These are phyloP conservation scores for Aureobasidium pullulans DNA, from an alignment of 2,329 filamentous ascomycete species.

Conservation along the genomic window DNA sequence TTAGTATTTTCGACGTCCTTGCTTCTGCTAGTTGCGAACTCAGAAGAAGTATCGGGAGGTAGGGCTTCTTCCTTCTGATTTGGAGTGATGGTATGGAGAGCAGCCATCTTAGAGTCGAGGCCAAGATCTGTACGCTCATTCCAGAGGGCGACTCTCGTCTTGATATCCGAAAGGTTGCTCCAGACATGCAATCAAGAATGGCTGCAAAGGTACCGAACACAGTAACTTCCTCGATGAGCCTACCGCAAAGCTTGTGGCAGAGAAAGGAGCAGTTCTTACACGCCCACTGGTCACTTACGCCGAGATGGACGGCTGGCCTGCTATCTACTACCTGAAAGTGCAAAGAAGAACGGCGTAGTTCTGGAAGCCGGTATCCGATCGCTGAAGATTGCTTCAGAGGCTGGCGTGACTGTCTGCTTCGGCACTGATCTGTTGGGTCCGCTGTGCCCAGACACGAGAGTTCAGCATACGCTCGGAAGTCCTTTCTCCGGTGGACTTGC, in stretches of 20 bases:
- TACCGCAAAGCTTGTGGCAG: constrained; percentile 43
- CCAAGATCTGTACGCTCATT: too few species aligned
- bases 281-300: constrained; percentile 49
- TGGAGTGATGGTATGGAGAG: too few species aligned
- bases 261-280: constrained; percentile 43
- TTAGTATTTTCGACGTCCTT: too few species aligned
- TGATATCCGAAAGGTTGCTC: too few species aligned
- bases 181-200: constrained; percentile 50
- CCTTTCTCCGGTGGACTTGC: constrained; percentile 36
- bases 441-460: constrained; percentile 42
- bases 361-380: constrained; percentile 40
- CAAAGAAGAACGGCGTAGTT: constrained; percentile 46
- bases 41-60: too few species aligned
- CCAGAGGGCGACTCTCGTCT: too few species aligned
- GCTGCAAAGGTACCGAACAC: constrained; percentile 51
- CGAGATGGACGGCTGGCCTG: constrained; percentile 39
- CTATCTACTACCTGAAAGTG: constrained; percentile 39
- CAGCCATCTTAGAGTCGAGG: too few species aligned
- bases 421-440: constrained; percentile 50
- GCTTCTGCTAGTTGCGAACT: too few species aligned
- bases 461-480: constrained; percentile 41
- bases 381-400: constrained; percentile 43
- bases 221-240: constrained; percentile 56
- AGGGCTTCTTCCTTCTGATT: too few species aligned
- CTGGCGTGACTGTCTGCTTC: constrained; percentile 50